Base-by-base conservation (phyloP, 2,329 filamentous ascomycete genomes). In the Sarocladium oryzae region DNA sequence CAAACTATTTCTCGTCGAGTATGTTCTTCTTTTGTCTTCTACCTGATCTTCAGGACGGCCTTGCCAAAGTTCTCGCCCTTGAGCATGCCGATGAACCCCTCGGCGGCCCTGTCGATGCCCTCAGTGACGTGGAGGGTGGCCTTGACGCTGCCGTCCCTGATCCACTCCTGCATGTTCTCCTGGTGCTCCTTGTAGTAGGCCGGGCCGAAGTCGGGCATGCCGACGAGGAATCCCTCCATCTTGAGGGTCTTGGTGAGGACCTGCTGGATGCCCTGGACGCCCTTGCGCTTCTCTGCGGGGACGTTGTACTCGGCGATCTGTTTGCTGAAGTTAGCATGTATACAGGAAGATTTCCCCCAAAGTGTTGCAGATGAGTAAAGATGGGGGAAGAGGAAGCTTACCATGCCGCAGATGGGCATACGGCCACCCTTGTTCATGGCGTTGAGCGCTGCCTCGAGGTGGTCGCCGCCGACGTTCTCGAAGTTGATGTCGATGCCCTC, bases 31-130 rank as follows among this genome's bases (percentile, higher is more conserved):
- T 32, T 32, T 8, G 8, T 15, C 30, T 13, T 36, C 33, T 57
- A 57, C 32, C 56, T 55, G n/a, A 79, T 67, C 74, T 88, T 86
- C 60, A 93, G 62, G 20, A 93, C 79, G 15, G 88, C 86, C 79
- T 95, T 95, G 58, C 89, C 89, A 69, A 90, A 88, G 73, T 95
- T 95, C 68, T 86, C 78, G 66, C 89, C 89, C 61, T 79, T 66
- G 51, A 93, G 75, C 73, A 95, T 83, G 11, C 82, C 86, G 11
- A 92, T 68, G 54, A 95, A 75, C 0, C 85, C 89, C 52, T 90
- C 79, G 5, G 81, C 72, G 1, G 84, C 85, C n/a, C 88, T 83
- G 55, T 95, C 89, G 54, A 95, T 90, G 18, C 89, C 88, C 51
- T 84, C 75, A 0, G 85, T 89, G 53, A 87, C 71, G 59, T 78